phyloP scores from a whole-genome alignment of 1,284 basidiomycete species.

The Vanrija sp. region DNA sequence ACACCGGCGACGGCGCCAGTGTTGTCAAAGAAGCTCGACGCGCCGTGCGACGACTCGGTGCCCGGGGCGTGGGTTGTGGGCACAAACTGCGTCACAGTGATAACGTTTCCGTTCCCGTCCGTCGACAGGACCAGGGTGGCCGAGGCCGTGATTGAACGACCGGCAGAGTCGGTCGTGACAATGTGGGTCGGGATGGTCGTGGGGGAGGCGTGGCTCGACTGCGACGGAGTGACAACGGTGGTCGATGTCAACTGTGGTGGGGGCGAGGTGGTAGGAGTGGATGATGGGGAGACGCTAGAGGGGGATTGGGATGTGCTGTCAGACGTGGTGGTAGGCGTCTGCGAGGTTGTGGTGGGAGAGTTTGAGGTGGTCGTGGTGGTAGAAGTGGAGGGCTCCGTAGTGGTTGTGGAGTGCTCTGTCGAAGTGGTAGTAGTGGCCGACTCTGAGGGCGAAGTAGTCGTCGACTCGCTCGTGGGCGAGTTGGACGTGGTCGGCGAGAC shows the following conservation, averaged over 20 bases:
- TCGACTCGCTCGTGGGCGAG: no score
- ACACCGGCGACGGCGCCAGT: slow-evolving; percentile 49
- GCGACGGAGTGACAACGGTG: neutral
- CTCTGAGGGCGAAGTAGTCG: no score
- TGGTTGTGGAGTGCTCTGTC: no score
- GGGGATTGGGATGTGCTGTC: no score
- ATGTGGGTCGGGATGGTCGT: neutral
- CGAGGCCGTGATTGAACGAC: slow-evolving; percentile 7
- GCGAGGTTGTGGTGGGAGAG: no score
- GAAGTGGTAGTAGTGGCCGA: no score
- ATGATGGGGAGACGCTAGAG: no score
- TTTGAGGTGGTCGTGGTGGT: no score
- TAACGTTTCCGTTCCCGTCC: slow-evolving; percentile 21
- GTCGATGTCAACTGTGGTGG: neutral
- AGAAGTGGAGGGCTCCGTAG: no score
- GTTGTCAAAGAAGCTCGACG: slow-evolving; percentile 46
- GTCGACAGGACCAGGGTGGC: slow-evolving; percentile 20
- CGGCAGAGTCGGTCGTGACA: slow-evolving; percentile 4
- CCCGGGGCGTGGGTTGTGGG: slow-evolving; percentile 24
- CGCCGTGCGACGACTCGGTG: slow-evolving; percentile 14
- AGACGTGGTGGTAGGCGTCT: no score
- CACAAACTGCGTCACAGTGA: slow-evolving; percentile 42
- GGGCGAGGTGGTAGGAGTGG: no score
- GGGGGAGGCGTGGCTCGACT: neutral
- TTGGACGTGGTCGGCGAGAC: no score